A percentile compares a stretch with the other conserved stretches of the same genome.
Conservation (phyloP, 2,329 filamentous ascomycete species). For the Diaporthe velutina region DNA sequence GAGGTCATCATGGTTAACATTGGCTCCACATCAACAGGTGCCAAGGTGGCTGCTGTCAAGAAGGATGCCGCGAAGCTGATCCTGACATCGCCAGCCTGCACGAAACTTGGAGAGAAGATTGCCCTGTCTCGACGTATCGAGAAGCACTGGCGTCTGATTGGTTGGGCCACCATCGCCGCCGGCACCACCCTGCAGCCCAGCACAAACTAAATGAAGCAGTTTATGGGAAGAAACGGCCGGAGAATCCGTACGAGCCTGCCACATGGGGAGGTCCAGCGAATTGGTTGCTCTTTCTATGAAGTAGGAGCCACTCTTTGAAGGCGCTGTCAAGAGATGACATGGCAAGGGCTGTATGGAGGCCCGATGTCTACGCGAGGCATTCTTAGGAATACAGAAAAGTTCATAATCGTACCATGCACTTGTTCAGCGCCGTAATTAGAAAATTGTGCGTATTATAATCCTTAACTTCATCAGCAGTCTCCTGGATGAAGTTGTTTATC, state of each 20-base stretch:
- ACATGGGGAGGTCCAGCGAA: not conserved
- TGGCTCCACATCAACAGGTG: conserved; percentile 95
- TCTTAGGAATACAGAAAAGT: conserved; percentile 37
- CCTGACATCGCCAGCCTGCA: conserved; percentile 94
- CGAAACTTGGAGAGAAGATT: conserved; percentile 98
- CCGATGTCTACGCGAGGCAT: conserved; percentile 9
- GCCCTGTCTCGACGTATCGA: conserved; percentile 96
- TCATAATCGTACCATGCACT: conserved; percentile 4
- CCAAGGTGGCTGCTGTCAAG: conserved; percentile 97
- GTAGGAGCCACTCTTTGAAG: not conserved
- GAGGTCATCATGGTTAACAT: conserved; percentile 99
- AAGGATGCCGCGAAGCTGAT: conserved; percentile 97
- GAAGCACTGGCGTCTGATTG: conserved; percentile 98
- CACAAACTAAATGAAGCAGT: conserved; percentile 29
- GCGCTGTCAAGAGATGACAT: no score
- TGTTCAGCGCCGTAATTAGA: not conserved
- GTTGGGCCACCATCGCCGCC: conserved; percentile 85
- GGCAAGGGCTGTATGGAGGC: conserved; percentile 12
- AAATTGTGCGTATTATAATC: not conserved
- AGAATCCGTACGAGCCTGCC: not conserved
- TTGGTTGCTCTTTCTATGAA: not conserved
- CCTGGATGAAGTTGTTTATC: not conserved
- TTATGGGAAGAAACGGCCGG: not conserved
- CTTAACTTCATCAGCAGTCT: not conserved
- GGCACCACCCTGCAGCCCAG: conserved; percentile 47